Evolutionary conservation across 2,329 filamentous ascomycete genomes (phyloP).

Genomic region (Phyllosticta capitalensis): DNA sequence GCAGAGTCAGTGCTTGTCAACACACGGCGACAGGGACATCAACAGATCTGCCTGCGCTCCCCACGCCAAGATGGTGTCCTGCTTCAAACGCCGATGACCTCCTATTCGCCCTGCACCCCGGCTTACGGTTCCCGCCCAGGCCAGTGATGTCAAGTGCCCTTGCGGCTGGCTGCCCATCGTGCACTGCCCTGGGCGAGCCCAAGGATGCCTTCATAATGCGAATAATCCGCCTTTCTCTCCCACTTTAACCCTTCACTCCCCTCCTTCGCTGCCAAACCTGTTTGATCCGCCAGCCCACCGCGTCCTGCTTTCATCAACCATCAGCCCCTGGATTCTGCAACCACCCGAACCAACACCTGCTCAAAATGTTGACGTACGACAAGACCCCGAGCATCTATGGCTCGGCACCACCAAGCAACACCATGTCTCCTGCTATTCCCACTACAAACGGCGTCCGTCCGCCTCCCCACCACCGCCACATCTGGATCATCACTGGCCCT

Average conservation of each 20-base stretch:
- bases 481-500: conserved; percentile 44
- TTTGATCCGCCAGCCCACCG: not conserved
- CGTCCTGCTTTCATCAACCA: not conserved
- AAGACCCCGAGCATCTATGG: conserved; percentile 9
- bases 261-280: not conserved
- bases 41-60: conserved; percentile 22
- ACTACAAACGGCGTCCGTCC: conserved; percentile 4
- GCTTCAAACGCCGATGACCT: conserved; percentile 14
- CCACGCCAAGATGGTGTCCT: conserved; percentile 14
- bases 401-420: conserved; percentile 5
- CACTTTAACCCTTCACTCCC: conserved; percentile 2
- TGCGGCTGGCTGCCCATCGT: conserved; percentile 5
- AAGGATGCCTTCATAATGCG: not conserved
- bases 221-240: conserved; percentile 4
- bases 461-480: conserved; percentile 35
- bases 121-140: conserved; percentile 2
- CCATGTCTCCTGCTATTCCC: conserved; percentile 5
- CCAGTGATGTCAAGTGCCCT: conserved; percentile 11
- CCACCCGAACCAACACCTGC: not conserved
- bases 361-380: conserved; percentile 15
- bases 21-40: conserved; percentile 11
- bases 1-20: not conserved
- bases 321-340: not conserved
- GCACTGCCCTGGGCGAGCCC: not conserved
- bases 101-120: conserved; percentile 7